Evolutionary conservation across 2,329 filamentous ascomycete species (phyloP).

Genomic region (Gremmenia infestans): DNA sequence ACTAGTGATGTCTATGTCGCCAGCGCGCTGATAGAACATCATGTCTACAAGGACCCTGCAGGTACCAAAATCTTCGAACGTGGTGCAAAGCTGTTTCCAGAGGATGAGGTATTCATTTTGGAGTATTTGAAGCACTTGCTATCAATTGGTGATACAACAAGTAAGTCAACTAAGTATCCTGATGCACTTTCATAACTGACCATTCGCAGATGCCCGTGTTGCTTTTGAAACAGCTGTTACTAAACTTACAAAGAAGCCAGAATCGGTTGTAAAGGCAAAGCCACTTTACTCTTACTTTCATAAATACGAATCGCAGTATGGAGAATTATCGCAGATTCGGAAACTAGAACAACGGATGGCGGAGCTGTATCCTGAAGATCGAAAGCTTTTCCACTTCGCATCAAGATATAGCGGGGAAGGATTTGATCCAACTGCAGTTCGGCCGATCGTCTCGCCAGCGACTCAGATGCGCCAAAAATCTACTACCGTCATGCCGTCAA

Average conservation of each 20-base stretch:
- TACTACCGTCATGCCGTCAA: conserved; percentile 44
- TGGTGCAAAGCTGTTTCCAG: conserved; percentile 86
- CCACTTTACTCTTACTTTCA: conserved; percentile 89
- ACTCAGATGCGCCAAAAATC: conserved; percentile 67
- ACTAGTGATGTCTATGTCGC: conserved; percentile 95
- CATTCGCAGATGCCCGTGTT: conserved; percentile 71
- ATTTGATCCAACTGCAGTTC: conserved; percentile 79
- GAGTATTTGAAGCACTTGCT: conserved; percentile 96
- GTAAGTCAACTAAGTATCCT: conserved; percentile 47
- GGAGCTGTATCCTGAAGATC: conserved; percentile 87
- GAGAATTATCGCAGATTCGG: conserved; percentile 83
- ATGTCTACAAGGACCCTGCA: conserved; percentile 90
- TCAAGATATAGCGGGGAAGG: conserved; percentile 66
- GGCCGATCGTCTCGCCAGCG: conserved; percentile 75
- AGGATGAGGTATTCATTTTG: conserved; percentile 87
- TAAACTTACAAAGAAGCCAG: conserved; percentile 71
- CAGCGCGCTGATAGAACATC: conserved; percentile 86
- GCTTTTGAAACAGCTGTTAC: conserved; percentile 94
- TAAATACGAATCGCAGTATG: conserved; percentile 90
- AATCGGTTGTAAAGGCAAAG: conserved; percentile 70
- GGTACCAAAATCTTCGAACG: conserved; percentile 95
- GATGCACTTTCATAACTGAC: conserved; percentile 15
- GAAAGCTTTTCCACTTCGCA: conserved; percentile 68
- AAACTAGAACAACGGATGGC: conserved; percentile 91
- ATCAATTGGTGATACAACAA: conserved; percentile 86